Conservation (phyloP, 352 stramenopile genomes). For the Blastocystis sp. region DNA sequence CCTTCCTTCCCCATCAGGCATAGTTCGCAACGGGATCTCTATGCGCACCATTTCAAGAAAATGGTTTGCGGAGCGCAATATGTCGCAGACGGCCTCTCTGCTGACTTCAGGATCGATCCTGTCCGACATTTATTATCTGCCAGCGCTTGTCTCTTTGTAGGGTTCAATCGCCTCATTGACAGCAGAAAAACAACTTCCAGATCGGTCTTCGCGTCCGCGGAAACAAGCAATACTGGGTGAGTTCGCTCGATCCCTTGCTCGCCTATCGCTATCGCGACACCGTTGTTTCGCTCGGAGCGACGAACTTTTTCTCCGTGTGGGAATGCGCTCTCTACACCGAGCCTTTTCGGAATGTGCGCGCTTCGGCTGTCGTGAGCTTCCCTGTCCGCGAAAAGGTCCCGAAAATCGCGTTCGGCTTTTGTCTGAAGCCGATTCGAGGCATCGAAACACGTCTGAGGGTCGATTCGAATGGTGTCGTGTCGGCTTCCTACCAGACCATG, state of each 20-base stretch:
- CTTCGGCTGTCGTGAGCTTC: neutral
- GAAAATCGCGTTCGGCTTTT: slow-evolving; percentile 10
- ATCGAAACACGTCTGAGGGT: slow-evolving; percentile 9
- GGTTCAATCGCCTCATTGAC: neutral
- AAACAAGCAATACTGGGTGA: neutral
- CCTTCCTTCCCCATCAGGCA: neutral
- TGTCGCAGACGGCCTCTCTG: neutral
- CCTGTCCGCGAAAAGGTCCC: neutral
- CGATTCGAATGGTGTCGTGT: neutral
- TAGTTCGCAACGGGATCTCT: neutral
- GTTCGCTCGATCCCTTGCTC: neutral
- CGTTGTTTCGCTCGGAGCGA: neutral
- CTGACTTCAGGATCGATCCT: neutral
- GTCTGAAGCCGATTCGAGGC: neutral
- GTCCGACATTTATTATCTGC: neutral
- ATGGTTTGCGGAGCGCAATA: neutral
- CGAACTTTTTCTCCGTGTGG: neutral
- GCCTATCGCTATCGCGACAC: neutral
- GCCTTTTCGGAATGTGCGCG: slow-evolving; percentile 6
- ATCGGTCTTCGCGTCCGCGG: neutral
- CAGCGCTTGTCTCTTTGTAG: neutral
- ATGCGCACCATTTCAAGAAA: neutral
- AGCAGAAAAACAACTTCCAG: neutral
- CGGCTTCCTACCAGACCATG: neutral
- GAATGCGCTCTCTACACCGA: neutral